A percentile compares a stretch with the other conserved stretches of the same genome.
These are phyloP conservation scores for Flaveria sonorensis DNA, from an alignment of 129 eudicot genomes.

Conservation along the genomic window DNA sequence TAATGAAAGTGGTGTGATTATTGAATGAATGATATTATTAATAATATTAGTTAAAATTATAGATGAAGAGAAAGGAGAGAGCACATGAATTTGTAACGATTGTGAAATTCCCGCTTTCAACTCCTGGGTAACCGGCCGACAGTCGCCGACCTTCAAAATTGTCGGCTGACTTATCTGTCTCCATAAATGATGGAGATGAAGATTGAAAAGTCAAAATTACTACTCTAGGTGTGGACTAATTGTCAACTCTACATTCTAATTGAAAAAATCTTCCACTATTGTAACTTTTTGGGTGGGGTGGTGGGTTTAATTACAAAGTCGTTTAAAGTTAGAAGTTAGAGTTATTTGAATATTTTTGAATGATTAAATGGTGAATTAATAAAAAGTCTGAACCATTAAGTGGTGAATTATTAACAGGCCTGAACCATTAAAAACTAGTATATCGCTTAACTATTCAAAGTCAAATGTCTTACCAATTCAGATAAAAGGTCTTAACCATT, in stretches of 20 bases:
- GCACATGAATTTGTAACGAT: slow-evolving; percentile 2
- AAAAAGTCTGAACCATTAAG: no score
- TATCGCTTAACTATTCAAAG: no score
- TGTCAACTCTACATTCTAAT: not conserved
- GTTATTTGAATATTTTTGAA: no score
- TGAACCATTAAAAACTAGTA: no score
- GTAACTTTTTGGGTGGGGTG: no score
- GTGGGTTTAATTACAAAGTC: no score
- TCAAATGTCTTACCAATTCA: no score
- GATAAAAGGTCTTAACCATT: no score
- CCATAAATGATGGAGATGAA: slow-evolving; percentile 16
- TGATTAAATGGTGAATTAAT: no score
- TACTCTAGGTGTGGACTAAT: slow-evolving; percentile 7
- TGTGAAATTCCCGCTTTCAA: slow-evolving; percentile 34
- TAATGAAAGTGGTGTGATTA: slow-evolving; percentile 21
- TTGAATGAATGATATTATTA: not conserved
- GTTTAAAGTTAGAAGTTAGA: no score
- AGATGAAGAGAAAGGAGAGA: not conserved
- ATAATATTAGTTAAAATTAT: not conserved
- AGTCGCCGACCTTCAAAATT: slow-evolving; percentile 81
- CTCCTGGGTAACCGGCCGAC: slow-evolving; percentile 85
- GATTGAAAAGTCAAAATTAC: slow-evolving; percentile 16
- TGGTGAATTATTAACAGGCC: no score
- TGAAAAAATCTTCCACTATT: not conserved
- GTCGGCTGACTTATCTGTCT: slow-evolving; percentile 67